Conservation (phyloP, 495 filamentous ascomycete genomes). For the Ramalina intermedia region DNA sequence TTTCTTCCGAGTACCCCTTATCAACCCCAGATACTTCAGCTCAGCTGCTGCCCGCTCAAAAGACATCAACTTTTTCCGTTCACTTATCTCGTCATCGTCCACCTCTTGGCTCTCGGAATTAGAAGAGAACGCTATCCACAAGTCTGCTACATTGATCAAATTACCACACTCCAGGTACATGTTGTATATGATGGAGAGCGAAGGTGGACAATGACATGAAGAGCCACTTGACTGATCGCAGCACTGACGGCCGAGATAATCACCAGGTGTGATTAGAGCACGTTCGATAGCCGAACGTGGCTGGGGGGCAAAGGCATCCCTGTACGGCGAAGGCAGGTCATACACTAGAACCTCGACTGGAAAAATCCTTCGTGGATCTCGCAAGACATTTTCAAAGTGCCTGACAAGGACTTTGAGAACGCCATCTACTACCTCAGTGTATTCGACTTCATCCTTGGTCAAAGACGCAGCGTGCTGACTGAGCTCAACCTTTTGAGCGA, state of each 20-base stretch:
- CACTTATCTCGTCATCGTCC: constrained; percentile 27
- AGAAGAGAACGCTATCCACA: constrained; percentile 77
- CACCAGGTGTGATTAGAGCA: constrained; percentile 63
- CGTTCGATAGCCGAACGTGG: constrained; percentile 68
- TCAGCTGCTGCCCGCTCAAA: constrained; percentile 81
- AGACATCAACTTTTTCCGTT: constrained; percentile 37
- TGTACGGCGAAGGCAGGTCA: constrained; percentile 64
- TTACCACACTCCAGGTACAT: constrained; percentile 81
- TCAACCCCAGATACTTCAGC: constrained; percentile 66
- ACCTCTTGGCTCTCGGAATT: constrained; percentile 52
- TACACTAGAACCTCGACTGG: constrained; percentile 75
- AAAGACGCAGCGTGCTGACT: constrained; percentile 65
- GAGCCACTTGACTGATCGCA: constrained; percentile 31
- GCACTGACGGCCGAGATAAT: constrained; percentile 71
- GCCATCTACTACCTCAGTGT: constrained; percentile 55
- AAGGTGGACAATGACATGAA: constrained; percentile 51
- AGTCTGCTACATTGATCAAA: constrained; percentile 74
- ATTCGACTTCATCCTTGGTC: constrained; percentile 58
- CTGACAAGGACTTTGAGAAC: constrained; percentile 30
- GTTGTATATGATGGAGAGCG: constrained; percentile 74
- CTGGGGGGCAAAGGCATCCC: constrained; percentile 68
- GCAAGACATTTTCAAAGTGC: constrained; percentile 37
- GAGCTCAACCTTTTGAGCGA: constrained; percentile 75
- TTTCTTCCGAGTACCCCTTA: constrained; percentile 84
- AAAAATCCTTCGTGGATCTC: constrained; percentile 47